Evolutionary conservation across 495 filamentous ascomycete genomes (phyloP).

Genomic region (Schizothecium vesticola): DNA sequence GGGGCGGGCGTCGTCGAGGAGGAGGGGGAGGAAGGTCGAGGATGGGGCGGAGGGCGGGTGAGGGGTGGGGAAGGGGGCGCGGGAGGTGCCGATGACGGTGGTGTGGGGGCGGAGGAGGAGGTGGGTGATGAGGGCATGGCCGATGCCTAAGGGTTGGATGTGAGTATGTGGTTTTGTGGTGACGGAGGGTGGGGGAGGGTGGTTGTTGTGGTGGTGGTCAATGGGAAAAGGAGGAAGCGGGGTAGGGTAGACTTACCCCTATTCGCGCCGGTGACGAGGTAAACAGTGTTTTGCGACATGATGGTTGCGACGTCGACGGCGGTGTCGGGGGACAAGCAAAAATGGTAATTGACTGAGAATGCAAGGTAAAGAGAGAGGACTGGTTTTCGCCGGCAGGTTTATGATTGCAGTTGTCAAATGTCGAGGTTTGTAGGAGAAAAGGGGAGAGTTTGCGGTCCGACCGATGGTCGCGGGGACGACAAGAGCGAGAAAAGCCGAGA

Average conservation of each 20-base stretch:
- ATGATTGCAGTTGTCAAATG: not conserved
- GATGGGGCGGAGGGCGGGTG: conserved; percentile 25
- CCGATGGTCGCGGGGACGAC: not conserved
- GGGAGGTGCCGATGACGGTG: conserved; percentile 45
- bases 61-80: conserved; percentile 29
- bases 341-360: not conserved
- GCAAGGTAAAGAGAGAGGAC: not conserved
- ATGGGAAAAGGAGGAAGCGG: not conserved
- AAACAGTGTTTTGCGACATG: conserved; percentile 26
- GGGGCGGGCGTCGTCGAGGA: conserved; percentile 29
- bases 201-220: not conserved
- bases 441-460: not conserved
- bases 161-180: not conserved
- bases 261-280: conserved; percentile 40
- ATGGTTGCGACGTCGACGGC: not conserved
- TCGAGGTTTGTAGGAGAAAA: not conserved
- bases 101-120: conserved; percentile 41
- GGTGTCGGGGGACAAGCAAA: not conserved
- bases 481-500: not conserved
- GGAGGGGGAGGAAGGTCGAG: conserved; percentile 30
- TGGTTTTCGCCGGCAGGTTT: not conserved
- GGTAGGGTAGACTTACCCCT: conserved; percentile 19
- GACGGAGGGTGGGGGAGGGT: not conserved
- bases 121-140: conserved; percentile 33
- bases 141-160: conserved; percentile 43